Percentiles rank a stretch among this genome's conserved stretches.
Conservation (phyloP, 2,329 filamentous ascomycete species). For the Cadophora sp. region DNA sequence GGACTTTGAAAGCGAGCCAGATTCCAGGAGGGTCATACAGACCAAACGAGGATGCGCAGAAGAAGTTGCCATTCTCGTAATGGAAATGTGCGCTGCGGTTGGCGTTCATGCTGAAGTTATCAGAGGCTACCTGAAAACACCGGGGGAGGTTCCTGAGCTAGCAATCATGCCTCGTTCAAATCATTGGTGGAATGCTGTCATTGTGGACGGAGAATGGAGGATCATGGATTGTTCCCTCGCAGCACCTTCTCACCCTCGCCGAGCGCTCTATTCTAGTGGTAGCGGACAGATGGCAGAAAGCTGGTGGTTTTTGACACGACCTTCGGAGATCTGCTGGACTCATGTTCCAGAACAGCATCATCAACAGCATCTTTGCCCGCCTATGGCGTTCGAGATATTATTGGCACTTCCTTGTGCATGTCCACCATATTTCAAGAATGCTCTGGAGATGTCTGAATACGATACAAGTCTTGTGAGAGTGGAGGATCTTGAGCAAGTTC, state of each 20-base stretch:
- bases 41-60: conserved; percentile 84
- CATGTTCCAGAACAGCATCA: conserved; percentile 87
- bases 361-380: conserved; percentile 92
- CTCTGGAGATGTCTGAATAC: conserved; percentile 82
- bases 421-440: conserved; percentile 86
- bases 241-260: conserved; percentile 85
- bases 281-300: conserved; percentile 75
- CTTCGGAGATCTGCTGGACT: conserved; percentile 91
- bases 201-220: conserved; percentile 94
- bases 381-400: conserved; percentile 83
- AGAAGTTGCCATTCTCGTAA: conserved; percentile 86
- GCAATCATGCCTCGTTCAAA: conserved; percentile 86
- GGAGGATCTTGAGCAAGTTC: conserved; percentile 92
- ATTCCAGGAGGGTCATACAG: conserved; percentile 84
- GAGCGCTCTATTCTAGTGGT: conserved; percentile 77
- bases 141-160: conserved; percentile 82
- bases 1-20: conserved; percentile 83
- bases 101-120: conserved; percentile 88
- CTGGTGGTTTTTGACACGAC: conserved; percentile 94
- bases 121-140: conserved; percentile 87
- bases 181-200: conserved; percentile 96
- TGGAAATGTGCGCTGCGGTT: conserved; percentile 92
- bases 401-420: conserved; percentile 86
- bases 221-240: conserved; percentile 95
- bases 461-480: conserved; percentile 87